Evolutionary conservation across 345 rosid species (phyloP).

Genomic region (Acer campestre): DNA sequence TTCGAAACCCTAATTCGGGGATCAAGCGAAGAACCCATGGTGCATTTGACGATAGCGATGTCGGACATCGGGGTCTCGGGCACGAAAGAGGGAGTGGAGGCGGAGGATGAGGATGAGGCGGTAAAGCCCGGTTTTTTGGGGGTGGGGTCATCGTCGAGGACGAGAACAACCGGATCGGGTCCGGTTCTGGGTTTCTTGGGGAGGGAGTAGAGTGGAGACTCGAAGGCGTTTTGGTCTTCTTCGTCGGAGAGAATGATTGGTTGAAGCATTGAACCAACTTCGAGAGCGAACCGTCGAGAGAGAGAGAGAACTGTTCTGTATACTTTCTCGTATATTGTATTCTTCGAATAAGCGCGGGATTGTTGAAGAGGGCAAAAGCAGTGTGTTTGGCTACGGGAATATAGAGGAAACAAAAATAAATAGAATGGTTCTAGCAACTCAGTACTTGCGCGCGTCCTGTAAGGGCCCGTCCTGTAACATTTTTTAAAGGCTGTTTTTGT

Average conservation of each 20-base stretch:
- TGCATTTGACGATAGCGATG: slow-evolving; percentile 43
- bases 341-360: slow-evolving; percentile 26
- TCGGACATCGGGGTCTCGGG: slow-evolving; percentile 72
- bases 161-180: slow-evolving; percentile 29
- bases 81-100: slow-evolving; percentile 49
- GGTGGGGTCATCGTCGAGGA: slow-evolving; percentile 62
- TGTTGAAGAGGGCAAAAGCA: neutral
- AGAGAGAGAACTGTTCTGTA: neutral
- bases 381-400: neutral
- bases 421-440: too few species aligned
- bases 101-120: slow-evolving; percentile 22
- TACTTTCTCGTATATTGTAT: neutral
- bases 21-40: slow-evolving; percentile 23
- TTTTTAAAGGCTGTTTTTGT: too few species aligned
- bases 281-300: neutral
- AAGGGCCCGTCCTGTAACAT: too few species aligned
- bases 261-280: slow-evolving; percentile 35
- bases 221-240: slow-evolving; percentile 38
- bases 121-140: slow-evolving; percentile 45
- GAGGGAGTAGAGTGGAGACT: slow-evolving; percentile 37
- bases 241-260: slow-evolving; percentile 62
- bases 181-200: slow-evolving; percentile 44
- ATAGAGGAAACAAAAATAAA: too few species aligned
- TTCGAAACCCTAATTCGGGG: slow-evolving; percentile 30
- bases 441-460: too few species aligned